phyloP scores from a whole-genome alignment of 2,329 filamentous ascomycete species.

The Diaporthe vexans region DNA sequence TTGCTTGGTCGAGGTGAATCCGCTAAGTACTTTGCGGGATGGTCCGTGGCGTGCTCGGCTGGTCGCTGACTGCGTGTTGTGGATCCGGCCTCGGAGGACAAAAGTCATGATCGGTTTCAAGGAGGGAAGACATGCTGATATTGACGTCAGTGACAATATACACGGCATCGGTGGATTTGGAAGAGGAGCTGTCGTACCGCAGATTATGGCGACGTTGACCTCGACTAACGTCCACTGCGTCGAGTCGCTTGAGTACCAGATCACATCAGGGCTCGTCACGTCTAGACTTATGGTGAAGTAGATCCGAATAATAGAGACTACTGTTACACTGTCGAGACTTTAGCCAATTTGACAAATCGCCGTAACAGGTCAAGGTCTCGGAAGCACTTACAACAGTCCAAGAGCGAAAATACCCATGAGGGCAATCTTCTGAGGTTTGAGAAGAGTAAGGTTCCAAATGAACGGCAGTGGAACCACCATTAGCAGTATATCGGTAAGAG shows the following conservation, averaged over 20 bases:
- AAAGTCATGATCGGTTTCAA: background rate
- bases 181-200: background rate
- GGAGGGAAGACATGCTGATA: background rate
- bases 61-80: background rate
- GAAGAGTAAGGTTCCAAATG: background rate
- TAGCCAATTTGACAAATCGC: too few relatives aligned
- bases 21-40: background rate
- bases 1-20: background rate
- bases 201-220: background rate
- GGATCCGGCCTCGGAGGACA: background rate
- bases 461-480: background rate
- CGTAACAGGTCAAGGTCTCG: background rate
- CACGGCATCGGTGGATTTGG: too few relatives aligned
- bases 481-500: background rate
- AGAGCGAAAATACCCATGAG: background rate
- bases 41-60: background rate
- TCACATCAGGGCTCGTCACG: background rate
- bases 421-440: background rate
- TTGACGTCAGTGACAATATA: background rate
- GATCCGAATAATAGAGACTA: background rate
- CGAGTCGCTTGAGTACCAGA: background rate
- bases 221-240: background rate
- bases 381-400: background rate
- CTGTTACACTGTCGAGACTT: background rate
- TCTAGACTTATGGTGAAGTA: background rate